Conservation (phyloP, 305 asterid species). For the Fraxinus sp. region DNA sequence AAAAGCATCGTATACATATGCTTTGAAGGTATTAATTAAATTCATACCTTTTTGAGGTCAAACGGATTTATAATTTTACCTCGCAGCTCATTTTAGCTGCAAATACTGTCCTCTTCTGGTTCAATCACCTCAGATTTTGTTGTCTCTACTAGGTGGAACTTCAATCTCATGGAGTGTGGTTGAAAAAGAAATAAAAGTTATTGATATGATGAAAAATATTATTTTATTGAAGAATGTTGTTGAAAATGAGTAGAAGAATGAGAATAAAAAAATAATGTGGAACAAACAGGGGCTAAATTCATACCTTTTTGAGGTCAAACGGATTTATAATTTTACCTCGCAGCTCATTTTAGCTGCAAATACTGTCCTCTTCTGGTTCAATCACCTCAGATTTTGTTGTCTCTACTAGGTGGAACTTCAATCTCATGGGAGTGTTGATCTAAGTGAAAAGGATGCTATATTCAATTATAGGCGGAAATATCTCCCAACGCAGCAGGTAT, state of each 20-base stretch:
- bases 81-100: neutral
- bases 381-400: conserved; percentile 15
- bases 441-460: conserved; percentile 67
- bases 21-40: neutral
- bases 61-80: neutral
- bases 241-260: no score
- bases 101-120: conserved; percentile 3
- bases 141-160: conserved; percentile 68
- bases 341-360: neutral
- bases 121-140: conserved; percentile 10
- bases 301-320: neutral
- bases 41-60: neutral
- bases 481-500: conserved; percentile 88
- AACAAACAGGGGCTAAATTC: no score
- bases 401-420: conserved; percentile 76
- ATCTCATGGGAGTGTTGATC: conserved; percentile 48
- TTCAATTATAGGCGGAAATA: conserved; percentile 80
- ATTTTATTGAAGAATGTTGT: no score
- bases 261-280: no score
- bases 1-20: neutral
- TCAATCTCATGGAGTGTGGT: conserved; percentile 61
- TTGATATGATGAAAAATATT: no score
- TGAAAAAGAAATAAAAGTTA: no score
- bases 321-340: conserved; percentile 3
- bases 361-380: conserved; percentile 10